These are phyloP conservation scores for Pelargonium exstipulatum DNA, from an alignment of 441 rosid genomes.

Conservation along the genomic window DNA sequence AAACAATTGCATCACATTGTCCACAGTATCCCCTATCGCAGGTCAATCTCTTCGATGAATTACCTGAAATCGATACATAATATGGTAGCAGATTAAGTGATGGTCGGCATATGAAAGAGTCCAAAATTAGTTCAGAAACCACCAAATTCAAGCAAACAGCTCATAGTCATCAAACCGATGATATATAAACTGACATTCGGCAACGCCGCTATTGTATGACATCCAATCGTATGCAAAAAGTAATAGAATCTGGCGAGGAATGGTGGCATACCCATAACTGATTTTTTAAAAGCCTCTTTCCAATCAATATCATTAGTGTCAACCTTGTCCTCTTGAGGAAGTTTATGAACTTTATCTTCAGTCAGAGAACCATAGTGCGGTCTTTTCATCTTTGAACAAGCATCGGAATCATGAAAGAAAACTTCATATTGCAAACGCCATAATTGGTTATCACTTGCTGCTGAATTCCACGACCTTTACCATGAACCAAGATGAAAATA, in stretches of 20 bases:
- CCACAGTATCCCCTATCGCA: constrained; percentile 57
- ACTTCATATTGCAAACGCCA: constrained; percentile 50
- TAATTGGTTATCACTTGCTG: constrained; percentile 47
- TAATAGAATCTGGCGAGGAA: too few relatives aligned
- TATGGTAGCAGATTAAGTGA: too few relatives aligned
- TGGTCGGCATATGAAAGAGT: too few relatives aligned
- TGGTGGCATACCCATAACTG: constrained; percentile 37
- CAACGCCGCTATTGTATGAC: too few relatives aligned
- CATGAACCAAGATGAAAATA: not conserved
- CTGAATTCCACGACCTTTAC: constrained; percentile 74
- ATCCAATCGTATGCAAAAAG: too few relatives aligned
- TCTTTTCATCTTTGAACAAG: constrained; percentile 17
- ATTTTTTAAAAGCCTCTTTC: constrained; percentile 54
- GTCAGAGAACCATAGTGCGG: constrained; percentile 1
- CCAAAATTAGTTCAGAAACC: too few relatives aligned
- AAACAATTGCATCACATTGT: constrained; percentile 49
- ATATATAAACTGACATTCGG: too few relatives aligned
- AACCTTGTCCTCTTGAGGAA: constrained; percentile 10
- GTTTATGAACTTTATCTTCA: constrained; percentile 13
- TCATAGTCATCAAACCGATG: too few relatives aligned
- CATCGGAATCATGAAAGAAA: constrained; percentile 26
- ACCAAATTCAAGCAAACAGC: too few relatives aligned
- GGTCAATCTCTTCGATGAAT: constrained; percentile 35
- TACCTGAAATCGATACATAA: constrained; percentile 27
- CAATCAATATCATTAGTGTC: constrained; percentile 36